phyloP scores from a whole-genome alignment of 257 asterid genomes.

The Rhazya stricta region DNA sequence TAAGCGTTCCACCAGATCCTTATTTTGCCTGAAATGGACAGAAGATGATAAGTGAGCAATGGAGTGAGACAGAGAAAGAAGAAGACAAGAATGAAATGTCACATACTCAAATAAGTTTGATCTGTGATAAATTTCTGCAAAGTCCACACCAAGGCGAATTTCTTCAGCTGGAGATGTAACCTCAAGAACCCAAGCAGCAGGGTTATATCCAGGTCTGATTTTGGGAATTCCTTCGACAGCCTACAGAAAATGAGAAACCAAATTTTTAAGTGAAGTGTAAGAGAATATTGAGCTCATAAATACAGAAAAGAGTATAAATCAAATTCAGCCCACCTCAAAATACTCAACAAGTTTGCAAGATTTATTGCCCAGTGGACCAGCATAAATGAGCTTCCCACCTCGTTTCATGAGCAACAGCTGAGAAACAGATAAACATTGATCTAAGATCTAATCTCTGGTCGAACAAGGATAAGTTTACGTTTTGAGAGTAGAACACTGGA shows the following conservation, averaged over 20 bases:
- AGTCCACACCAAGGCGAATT: slow-evolving; percentile 66
- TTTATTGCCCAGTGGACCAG: slow-evolving; percentile 79
- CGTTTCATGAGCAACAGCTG: slow-evolving; percentile 89
- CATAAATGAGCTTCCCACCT: slow-evolving; percentile 91
- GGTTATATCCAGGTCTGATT: slow-evolving; percentile 75
- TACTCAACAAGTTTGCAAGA: slow-evolving; percentile 69
- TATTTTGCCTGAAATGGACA: slow-evolving; percentile 50
- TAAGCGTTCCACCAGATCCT: slow-evolving; percentile 59
- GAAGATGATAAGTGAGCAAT: slow-evolving; percentile 11
- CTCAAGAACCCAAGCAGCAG: slow-evolving; percentile 94
- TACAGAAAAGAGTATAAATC: not conserved
- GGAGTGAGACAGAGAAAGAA: slow-evolving; percentile 1
- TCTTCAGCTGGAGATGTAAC: slow-evolving; percentile 76
- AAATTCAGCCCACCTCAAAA: slow-evolving; percentile 57
- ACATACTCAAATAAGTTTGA: slow-evolving; percentile 68
- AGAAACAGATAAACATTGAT: not conserved
- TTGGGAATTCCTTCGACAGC: slow-evolving; percentile 59
- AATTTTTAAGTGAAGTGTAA: not conserved
- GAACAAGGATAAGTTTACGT: not conserved
- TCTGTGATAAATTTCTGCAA: slow-evolving; percentile 69
- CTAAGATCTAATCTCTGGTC: not conserved
- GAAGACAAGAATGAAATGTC: slow-evolving; percentile 9
- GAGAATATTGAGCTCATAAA: not conserved
- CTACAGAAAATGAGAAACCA: slow-evolving; percentile 26
- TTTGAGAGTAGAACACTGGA: not conserved